phyloP scores from a whole-genome alignment of 257 asterid genomes.

The Cruciata laevipes region DNA sequence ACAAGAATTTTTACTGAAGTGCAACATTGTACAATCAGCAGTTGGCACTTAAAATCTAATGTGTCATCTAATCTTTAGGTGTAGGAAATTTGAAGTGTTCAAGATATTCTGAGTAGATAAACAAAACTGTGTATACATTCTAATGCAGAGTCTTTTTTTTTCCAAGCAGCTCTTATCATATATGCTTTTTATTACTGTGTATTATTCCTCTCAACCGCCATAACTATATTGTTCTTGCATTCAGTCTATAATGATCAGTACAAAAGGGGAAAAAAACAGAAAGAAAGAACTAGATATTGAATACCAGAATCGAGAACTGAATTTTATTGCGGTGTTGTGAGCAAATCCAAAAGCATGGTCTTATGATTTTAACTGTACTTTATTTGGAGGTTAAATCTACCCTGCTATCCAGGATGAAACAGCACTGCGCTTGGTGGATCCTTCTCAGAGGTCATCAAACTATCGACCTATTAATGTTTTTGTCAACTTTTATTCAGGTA shows the following conservation, averaged over 20 bases:
- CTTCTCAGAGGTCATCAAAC: slow-evolving; percentile 55
- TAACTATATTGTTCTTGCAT: not conserved
- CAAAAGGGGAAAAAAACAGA: not conserved
- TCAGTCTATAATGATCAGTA: not conserved
- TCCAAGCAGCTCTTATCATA: not conserved
- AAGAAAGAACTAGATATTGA: not conserved
- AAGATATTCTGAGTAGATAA: not conserved
- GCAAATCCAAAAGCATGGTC: not conserved
- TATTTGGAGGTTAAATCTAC: not conserved
- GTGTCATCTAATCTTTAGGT: not conserved
- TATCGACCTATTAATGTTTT: slow-evolving; percentile 84
- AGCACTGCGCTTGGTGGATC: slow-evolving; percentile 78
- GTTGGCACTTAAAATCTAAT: not conserved
- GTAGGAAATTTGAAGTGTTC: not conserved
- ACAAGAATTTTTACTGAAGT: not conserved
- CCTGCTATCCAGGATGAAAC: slow-evolving; percentile 68
- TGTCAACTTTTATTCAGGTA: slow-evolving; percentile 84
- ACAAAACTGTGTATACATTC: not conserved
- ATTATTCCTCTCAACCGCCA: not conserved
- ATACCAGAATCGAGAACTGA: not conserved
- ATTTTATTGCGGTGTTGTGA: not conserved
- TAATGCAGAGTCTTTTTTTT: not conserved
- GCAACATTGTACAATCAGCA: not conserved
- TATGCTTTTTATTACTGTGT: not conserved
- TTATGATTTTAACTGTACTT: too few species aligned